A percentile compares a stretch with the other conserved stretches of the same genome.
Conservation (phyloP, 78 protist species). For the Dictyostelium intermedium region DNA sequence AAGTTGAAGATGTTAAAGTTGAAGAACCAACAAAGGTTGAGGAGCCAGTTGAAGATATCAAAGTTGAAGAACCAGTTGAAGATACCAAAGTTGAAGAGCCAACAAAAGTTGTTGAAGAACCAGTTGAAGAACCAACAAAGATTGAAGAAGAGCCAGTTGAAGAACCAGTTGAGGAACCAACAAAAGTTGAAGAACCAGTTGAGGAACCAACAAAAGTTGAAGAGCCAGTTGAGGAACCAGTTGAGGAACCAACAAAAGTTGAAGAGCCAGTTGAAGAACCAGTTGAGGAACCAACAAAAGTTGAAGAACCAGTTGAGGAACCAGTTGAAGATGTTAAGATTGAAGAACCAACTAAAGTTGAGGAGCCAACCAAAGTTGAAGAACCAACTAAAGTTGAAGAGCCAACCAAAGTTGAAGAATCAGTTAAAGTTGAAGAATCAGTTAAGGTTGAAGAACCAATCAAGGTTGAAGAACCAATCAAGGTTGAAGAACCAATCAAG, state of each 20-base stretch:
- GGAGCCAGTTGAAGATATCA: background rate
- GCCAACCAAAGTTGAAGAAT: background rate
- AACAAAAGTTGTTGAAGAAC: background rate
- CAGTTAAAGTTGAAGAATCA: background rate
- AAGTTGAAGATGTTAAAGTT: background rate
- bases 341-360: background rate
- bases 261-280: background rate
- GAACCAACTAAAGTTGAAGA: background rate
- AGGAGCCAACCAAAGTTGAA: background rate
- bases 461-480: background rate
- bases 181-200: background rate
- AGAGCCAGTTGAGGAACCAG: background rate
- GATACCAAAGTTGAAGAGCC: background rate
- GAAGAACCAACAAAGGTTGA: background rate
- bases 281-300: background rate
- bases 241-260: background rate
- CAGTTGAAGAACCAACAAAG: background rate
- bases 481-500: background rate
- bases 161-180: background rate
- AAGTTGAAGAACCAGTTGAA: background rate
- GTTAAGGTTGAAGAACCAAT: background rate
- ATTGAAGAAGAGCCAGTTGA: background rate
- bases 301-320: background rate
- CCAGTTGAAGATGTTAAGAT: background rate
- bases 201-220: background rate